Percentiles rank a stretch among this genome's conserved stretches.
phyloP scores from a whole-genome alignment of 2,329 filamentous ascomycete genomes.

The Zasmidium citrigriseum region DNA sequence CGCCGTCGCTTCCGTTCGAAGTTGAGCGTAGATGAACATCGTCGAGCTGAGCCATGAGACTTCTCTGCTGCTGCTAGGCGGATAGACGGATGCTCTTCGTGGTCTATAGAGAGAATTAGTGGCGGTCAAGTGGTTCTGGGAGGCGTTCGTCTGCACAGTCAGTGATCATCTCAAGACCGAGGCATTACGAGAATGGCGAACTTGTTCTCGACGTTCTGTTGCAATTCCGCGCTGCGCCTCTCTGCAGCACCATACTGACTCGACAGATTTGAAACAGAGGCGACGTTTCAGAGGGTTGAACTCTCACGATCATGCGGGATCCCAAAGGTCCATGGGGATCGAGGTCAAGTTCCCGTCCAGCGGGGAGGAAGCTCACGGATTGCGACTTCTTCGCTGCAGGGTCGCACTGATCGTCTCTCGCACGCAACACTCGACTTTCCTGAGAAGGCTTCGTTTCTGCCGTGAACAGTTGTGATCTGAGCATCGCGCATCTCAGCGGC shows the following conservation, averaged over 20 bases:
- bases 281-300: not conserved
- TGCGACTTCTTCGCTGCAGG: not conserved
- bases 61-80: no score
- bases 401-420: not conserved
- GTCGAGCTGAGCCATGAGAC: no score
- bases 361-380: not conserved
- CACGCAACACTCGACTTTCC: not conserved
- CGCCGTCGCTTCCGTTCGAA: no score
- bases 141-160: no score
- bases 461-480: not conserved
- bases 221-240: not conserved
- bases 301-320: not conserved
- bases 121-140: no score
- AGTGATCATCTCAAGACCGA: no score
- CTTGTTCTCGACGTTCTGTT: not conserved
- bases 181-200: no score
- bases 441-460: not conserved
- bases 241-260: slow-evolving; percentile 2
- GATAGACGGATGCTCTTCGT: no score
- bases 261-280: slow-evolving; percentile 9
- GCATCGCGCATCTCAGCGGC: not conserved
- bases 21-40: no score
- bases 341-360: not conserved
- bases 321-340: not conserved
- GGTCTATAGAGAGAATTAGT: no score